Evolutionary conservation across 495 filamentous ascomycete genomes (phyloP), one percentile per base, ranked within the genome.

Genomic region (Oleoguttula mirabilis): DNA sequence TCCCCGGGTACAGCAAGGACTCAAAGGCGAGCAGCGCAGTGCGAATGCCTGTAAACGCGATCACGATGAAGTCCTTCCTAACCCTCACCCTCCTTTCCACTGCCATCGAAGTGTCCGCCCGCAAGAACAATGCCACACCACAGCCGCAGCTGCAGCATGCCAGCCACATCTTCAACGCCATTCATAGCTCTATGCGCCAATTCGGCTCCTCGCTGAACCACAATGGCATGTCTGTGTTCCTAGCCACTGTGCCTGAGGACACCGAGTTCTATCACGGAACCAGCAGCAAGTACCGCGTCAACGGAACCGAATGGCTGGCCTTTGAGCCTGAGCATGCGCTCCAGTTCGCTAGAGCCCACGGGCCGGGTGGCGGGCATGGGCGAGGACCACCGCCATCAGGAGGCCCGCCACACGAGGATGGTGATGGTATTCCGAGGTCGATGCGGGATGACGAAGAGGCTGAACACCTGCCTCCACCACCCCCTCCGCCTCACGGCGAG

Each of bases 261-360:
- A 75, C 73, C 0, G 61, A 70, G n/a, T 56, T 83, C 2, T 77
- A 81, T 53, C 79, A 83, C 51, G 79, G 79, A 10, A 69, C 65
- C 4, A 40, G 47, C 10, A 52, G 24, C 2, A 35, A 52, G 0
- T 55, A 60, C 8, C 58, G 65, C 0, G 63, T 77, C 0, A 61
- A 59, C 4, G 69, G 66, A 0, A 68, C 66, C 1, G 77, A 83
- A 48, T 83, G 79, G 77, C 63, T 83, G 0, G 77, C 79, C 0
- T 82, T 81, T 48, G 79, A 82, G 51, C 72, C 77, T 10, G 77
- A 81, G 46, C 77, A 82, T 59, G 72, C 76, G 0, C 59, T 79
- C 55, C 51, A 64, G 4, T 83, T 82, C 54, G 67, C 71, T 39
- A 61, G 12, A 51, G n/a, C n/a, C n/a, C n/a, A 52, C 10, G n/a